Conservation (phyloP, 495 filamentous ascomycete species). For the Pyronema omphalodes region DNA sequence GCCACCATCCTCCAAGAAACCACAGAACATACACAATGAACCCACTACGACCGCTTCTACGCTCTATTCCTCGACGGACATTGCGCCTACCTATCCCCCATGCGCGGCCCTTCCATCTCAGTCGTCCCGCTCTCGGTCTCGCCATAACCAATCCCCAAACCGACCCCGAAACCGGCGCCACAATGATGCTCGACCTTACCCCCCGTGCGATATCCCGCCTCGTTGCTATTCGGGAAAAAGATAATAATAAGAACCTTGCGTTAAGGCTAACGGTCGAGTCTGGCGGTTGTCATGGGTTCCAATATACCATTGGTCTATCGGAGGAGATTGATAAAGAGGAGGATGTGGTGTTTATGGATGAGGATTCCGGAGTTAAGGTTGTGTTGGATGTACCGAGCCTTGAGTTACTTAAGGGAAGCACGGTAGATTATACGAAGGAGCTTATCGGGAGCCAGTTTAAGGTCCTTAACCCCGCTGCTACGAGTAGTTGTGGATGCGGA, state of each 20-base stretch:
- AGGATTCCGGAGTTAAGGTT: slow-evolving; percentile 49
- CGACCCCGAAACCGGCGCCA: neutral
- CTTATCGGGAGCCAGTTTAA: slow-evolving; percentile 96
- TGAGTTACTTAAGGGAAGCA: slow-evolving; percentile 78
- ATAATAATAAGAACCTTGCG: slow-evolving; percentile 62
- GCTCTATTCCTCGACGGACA: no score
- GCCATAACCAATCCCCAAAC: neutral
- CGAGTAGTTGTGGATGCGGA: slow-evolving; percentile 91
- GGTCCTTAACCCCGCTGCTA: slow-evolving; percentile 75
- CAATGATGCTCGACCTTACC: slow-evolving; percentile 44
- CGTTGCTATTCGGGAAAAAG: slow-evolving; percentile 46
- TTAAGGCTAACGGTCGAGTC: slow-evolving; percentile 79
- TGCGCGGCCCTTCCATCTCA: neutral
- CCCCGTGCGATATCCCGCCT: slow-evolving; percentile 63
- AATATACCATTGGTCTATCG: slow-evolving; percentile 82
- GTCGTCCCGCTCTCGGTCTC: neutral
- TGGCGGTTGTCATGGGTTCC: slow-evolving; percentile 94
- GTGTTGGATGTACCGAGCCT: slow-evolving; percentile 78
- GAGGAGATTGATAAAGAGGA: slow-evolving; percentile 48
- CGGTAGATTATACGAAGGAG: slow-evolving; percentile 89
- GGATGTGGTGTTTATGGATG: slow-evolving; percentile 38
- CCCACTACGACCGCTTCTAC: no score
- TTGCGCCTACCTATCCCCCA: neutral
- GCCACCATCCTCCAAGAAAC: no score
- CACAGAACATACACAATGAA: no score